These are phyloP conservation scores for Thuja plicata DNA, from an alignment of 83 land plant genomes.

Conservation along the genomic window DNA sequence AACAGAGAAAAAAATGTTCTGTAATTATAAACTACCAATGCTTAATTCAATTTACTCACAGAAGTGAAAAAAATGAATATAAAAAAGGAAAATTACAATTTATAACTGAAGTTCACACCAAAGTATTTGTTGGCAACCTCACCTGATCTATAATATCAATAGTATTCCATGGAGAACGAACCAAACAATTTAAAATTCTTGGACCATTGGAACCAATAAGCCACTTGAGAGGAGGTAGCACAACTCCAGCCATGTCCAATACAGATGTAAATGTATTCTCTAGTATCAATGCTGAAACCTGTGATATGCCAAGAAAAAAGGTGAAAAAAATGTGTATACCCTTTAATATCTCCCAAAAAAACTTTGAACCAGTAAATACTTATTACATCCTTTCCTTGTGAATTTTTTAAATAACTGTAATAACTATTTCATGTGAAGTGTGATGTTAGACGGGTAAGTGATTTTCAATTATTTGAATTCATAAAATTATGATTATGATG, in stretches of 20 bases:
- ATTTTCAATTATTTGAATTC: no score
- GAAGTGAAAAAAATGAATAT: neutral
- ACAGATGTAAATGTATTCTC: slow-evolving; percentile 99
- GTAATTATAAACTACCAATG: no score
- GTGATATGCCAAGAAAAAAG: slow-evolving; percentile 8
- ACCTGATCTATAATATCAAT: slow-evolving; percentile 85
- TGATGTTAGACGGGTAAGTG: no score
- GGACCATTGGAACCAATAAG: slow-evolving; percentile 78
- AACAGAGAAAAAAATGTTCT: neutral
- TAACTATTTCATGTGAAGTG: no score
- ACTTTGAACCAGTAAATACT: neutral
- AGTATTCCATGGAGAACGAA: slow-evolving; percentile 96
- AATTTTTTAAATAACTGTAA: no score
- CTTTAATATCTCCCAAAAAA: neutral
- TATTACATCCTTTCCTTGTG: no score
- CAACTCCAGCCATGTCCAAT: slow-evolving; percentile 94
- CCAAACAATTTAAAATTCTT: slow-evolving; percentile 74
- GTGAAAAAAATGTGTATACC: neutral
- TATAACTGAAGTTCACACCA: neutral
- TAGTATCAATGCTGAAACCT: slow-evolving; percentile 87
- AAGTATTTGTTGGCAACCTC: neutral
- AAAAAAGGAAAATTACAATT: no score
- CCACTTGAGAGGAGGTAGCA: slow-evolving; percentile 85
- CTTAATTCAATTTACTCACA: neutral
- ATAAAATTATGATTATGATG: no score